Evolutionary conservation across 1,284 basidiomycete genomes (phyloP), one percentile per base, ranked within the genome.

Genomic region (Papiliotrema terrestris): DNA sequence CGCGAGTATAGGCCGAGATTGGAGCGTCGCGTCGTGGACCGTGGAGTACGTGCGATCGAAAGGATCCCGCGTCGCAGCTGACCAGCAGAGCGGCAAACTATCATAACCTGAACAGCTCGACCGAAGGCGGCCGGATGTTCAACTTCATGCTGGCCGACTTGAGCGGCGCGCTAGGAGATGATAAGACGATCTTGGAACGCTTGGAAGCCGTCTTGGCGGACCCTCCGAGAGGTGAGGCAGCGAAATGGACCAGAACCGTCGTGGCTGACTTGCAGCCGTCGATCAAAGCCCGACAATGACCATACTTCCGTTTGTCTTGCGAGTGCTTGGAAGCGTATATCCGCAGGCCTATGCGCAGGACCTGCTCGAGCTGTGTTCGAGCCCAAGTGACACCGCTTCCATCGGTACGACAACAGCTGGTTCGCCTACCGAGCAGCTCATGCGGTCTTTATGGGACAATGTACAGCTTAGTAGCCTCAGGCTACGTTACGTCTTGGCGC

Each of bases 31-130:
- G 1, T 43, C 57, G 2, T 72, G 69, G 69, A 47, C 61, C 9
- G 60, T 60, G 14, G 71, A 75, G 72, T 74, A 49, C 58, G 72
- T 57, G 23, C 2, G 8, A n/a, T 8, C 15, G 20, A 14, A 19
- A n/a, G n/a, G n/a, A n/a, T n/a, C n/a, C n/a, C n/a, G n/a, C n/a
- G n/a, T n/a, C n/a, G 36, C 17, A 32, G 38, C 46, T 50, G 44
- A 49, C 35, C 1, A 39, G 29, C 38, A 68, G 68, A 52, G 52
- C 60, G 1, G 53, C 59, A n/a, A 68, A 59, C 39, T 67, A 68
- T 39, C 69, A 73, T 53, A 69, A 66, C 46, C 65, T 73, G 38
- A 66, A 69, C 52, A 61, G 52, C 17, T 55, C 58, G 26, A 69
- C 65, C 1, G 71, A 75, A n/a, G 66, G 66, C 3, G 55, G 58